A percentile compares a stretch with the other conserved stretches of the same genome.
Conservation (phyloP, 2,329 filamentous ascomycete species). For the Didymellaceae sp. region DNA sequence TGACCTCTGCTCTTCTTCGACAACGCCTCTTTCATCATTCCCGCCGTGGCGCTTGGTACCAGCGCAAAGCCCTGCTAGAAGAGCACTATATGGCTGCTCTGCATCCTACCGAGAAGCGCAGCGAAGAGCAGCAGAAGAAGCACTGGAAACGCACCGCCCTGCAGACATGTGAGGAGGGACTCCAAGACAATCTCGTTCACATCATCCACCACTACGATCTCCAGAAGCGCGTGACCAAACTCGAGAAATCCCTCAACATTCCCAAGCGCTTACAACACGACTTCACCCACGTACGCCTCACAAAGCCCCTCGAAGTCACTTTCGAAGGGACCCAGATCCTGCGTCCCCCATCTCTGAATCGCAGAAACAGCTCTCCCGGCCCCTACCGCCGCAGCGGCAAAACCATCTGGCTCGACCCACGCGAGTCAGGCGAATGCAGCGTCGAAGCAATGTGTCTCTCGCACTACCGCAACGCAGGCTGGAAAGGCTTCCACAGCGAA, state of each 20-base stretch:
- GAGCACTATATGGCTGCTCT: constrained; percentile 85
- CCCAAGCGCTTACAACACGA: constrained; percentile 89
- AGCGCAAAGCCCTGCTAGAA: constrained; percentile 90
- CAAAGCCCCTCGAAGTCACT: constrained; percentile 75
- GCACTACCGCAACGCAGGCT: constrained; percentile 80
- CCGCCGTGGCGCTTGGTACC: constrained; percentile 90
- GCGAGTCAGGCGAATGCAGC: constrained; percentile 75
- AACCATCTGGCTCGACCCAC: constrained; percentile 86
- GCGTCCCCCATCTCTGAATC: constrained; percentile 52
- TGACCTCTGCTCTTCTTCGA: constrained; percentile 75
- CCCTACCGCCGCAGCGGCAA: constrained; percentile 63
- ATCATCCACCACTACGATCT: constrained; percentile 93
- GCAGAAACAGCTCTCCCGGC: constrained; percentile 37
- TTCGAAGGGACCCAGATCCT: constrained; percentile 81
- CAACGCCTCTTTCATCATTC: constrained; percentile 87
- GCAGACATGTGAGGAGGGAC: constrained; percentile 80
- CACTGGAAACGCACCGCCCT: constrained; percentile 81
- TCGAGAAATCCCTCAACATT: constrained; percentile 83
- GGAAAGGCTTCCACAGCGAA: constrained; percentile 95
- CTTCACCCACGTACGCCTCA: constrained; percentile 83
- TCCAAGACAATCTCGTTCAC: constrained; percentile 89
- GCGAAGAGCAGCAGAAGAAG: constrained; percentile 71
- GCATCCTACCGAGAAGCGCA: constrained; percentile 27
- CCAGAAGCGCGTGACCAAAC: constrained; percentile 89
- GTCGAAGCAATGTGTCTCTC: constrained; percentile 95